These are phyloP conservation scores for Coelastrella sp. DNA, from an alignment of 139 green algal species.

Conservation along the genomic window DNA sequence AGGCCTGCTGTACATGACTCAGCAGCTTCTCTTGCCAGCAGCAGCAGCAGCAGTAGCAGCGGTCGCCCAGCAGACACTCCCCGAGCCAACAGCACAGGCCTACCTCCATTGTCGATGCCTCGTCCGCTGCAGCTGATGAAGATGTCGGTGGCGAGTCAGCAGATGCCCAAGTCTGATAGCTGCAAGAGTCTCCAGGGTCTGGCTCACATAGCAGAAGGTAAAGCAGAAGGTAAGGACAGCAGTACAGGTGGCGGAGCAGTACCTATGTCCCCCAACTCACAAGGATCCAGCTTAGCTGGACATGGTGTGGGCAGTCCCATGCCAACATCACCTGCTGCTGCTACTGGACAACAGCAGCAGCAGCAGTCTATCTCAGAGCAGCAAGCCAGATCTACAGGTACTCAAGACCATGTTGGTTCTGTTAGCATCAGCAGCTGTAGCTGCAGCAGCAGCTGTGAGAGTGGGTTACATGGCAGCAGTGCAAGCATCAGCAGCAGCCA, in stretches of 20 bases:
- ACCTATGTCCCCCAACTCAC: not conserved
- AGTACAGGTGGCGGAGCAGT: not conserved
- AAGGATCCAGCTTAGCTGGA: not conserved
- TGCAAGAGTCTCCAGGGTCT: conserved; percentile 28
- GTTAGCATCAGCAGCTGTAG: conserved; percentile 33
- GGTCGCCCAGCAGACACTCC: conserved; percentile 15
- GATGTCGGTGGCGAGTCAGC: not conserved
- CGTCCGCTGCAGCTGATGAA: conserved; percentile 29
- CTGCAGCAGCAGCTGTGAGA: conserved; percentile 36
- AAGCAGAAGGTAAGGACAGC: conserved; percentile 3
- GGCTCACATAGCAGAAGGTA: not conserved
- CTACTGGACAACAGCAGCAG: not conserved
- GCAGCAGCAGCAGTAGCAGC: conserved; percentile 41
- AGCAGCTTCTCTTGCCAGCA: conserved; percentile 8
- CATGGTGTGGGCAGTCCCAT: not conserved
- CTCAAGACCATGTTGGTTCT: not conserved
- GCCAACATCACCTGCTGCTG: conserved; percentile 23
- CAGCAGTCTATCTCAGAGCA: not conserved
- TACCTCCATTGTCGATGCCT: not conserved
- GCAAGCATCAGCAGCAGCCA: conserved; percentile 34
- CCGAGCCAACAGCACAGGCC: not conserved
- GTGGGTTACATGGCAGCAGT: not conserved
- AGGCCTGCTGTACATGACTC: conserved; percentile 24
- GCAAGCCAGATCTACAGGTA: not conserved
- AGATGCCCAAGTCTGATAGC: conserved; percentile 21